Base-by-base conservation (phyloP, 2,329 filamentous ascomycete species). In the Pseudogymnoascus sp. region DNA sequence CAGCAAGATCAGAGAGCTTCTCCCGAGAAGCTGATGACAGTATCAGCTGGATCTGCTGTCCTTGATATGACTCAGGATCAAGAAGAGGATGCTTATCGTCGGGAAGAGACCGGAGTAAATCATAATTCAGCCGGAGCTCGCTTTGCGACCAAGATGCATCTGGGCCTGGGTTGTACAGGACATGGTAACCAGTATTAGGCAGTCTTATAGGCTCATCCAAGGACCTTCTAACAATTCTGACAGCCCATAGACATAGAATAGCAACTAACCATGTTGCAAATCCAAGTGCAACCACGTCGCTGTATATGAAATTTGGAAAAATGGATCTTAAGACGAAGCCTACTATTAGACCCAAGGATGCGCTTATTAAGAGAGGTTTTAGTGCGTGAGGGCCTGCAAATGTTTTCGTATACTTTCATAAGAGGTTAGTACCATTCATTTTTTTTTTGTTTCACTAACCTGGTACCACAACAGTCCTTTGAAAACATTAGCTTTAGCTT, bases 391-490 rank as follows among this genome's bases (percentile, higher is more conserved):
- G 77, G 0, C 81, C 81, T 3, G 78, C 77, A 67, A 82, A 82
- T 25, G 82, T 81, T 68, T 79, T 80, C 10, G 74, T 79, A 67
- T 79, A 80, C 67, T 67, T 50, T 21, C 14, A 56, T 28, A 14
- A 28, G 25, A 34, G 14, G 37, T 28, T 12, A 31, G 31, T 5
- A 56, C 21, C 14, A n/a, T 56, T 16, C 14, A 56, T 25, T 28
- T 25, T 25, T 3, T 23, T 23, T 23, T 23, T 23, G 21, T 14
- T 23, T 23, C 12, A 25, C 14, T 23, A 53, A 65, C 63, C 40
- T 80, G 81, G 63, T 82, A 84, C 70, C 79, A 80, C 6, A 84
- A 73, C 34, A 84, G 70, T 2, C 81, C 81, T 31, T 76, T 80
- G 78, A 73, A 68, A 80, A 83, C 70, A 81, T 77, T 61, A 76